Conservation (phyloP, 306 rosid species). For the Prunus padus region DNA sequence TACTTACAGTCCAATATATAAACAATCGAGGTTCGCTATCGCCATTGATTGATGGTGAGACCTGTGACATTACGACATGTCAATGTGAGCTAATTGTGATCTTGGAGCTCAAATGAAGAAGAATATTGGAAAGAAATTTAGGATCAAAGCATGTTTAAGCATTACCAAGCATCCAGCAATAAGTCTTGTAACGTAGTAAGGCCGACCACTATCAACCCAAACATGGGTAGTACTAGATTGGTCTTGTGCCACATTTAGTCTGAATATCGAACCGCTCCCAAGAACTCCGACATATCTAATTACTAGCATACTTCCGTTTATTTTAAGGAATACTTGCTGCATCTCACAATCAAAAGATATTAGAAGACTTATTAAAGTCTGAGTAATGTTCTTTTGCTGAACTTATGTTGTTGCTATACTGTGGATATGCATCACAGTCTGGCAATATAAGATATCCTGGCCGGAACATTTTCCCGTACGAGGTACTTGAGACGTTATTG, state of each 20-base stretch:
- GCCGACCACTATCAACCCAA: constrained; percentile 13
- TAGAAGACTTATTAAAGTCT: background rate
- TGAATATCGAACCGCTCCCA: background rate
- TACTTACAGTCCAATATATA: constrained; percentile 24
- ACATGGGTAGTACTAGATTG: background rate
- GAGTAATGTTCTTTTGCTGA: background rate
- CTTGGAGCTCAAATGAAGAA: background rate
- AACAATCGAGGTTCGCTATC: constrained; percentile 11
- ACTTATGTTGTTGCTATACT: too few species aligned
- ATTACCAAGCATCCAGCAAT: constrained; percentile 20
- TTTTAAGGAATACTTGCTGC: constrained; percentile 5
- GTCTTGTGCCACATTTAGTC: background rate
- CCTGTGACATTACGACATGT: background rate
- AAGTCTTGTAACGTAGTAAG: background rate
- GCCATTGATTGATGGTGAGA: background rate
- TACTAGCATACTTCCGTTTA: background rate
- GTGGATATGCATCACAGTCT: too few species aligned
- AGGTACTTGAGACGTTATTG: too few species aligned
- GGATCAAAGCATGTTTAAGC: background rate
- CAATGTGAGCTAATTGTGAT: background rate
- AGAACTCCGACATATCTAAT: background rate
- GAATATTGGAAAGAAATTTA: background rate
- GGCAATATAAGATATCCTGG: too few species aligned
- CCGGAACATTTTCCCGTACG: too few species aligned
- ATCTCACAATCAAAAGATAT: background rate